phyloP scores from a whole-genome alignment of 805 yeast genomes.

The Brettanomyces sp. region DNA sequence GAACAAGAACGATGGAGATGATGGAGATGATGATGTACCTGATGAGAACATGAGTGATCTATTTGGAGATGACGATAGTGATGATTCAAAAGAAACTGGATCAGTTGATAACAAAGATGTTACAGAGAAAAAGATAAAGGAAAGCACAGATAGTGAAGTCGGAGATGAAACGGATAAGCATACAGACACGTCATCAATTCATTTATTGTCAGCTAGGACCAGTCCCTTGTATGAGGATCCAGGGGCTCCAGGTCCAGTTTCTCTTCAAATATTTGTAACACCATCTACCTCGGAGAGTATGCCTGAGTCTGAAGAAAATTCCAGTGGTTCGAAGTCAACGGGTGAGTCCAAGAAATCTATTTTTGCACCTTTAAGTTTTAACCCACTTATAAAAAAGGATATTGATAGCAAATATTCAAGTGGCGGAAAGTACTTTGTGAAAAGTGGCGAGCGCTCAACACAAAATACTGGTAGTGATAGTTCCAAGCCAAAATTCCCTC shows the following conservation, averaged over 20 bases:
- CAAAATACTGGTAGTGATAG: not conserved
- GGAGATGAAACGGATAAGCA: constrained; percentile 5
- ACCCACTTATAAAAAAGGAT: constrained; percentile 64
- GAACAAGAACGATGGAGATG: not conserved
- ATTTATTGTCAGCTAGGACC: constrained; percentile 27
- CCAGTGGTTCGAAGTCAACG: constrained; percentile 22
- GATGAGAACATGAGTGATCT: constrained; percentile 1
- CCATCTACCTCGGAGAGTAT: constrained; percentile 18
- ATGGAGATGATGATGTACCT: constrained; percentile 7
- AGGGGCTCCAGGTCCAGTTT: constrained; percentile 71
- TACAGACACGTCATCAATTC: constrained; percentile 1
- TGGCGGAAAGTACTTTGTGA: constrained; percentile 85
- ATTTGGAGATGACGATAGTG: constrained; percentile 2
- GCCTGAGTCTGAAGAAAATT: not conserved
- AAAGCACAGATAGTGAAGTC: constrained; percentile 6
- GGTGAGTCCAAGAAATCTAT: constrained; percentile 41
- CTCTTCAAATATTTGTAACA: constrained; percentile 37
- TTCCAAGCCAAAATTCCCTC: too few relatives aligned
- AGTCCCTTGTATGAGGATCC: constrained; percentile 65
- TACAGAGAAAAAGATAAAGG: not conserved
- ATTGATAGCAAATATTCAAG: constrained; percentile 79
- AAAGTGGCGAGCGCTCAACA: constrained; percentile 5
- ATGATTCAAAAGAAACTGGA: not conserved
- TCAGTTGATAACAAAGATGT: constrained; percentile 1
- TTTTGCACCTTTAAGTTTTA: constrained; percentile 75